These are phyloP conservation scores for Candida incommunis DNA, from an alignment of 805 yeast species.

Conservation along the genomic window DNA sequence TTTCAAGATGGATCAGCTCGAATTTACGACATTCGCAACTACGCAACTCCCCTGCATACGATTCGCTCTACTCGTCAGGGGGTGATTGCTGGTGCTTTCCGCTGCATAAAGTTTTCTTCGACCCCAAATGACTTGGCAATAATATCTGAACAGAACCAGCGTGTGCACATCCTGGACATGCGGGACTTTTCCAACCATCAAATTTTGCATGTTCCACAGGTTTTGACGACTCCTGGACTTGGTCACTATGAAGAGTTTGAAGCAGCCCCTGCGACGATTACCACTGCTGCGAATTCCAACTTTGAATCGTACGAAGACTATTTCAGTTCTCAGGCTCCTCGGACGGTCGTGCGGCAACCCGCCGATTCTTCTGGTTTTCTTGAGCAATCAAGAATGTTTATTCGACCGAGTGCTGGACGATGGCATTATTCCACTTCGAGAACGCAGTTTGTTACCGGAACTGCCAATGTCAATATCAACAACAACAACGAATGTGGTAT, in stretches of 20 bases:
- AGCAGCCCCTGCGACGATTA: background rate
- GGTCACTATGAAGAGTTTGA: background rate
- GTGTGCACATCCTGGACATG: slow-evolving; percentile 74
- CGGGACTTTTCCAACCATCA: slow-evolving; percentile 63
- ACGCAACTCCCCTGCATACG: slow-evolving; percentile 17
- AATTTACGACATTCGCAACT: slow-evolving; percentile 61
- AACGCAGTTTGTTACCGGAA: background rate
- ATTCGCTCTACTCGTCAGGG: slow-evolving; percentile 30
- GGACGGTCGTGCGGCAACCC: background rate
- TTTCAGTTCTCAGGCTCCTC: background rate
- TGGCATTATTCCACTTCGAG: background rate
- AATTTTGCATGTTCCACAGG: slow-evolving; percentile 31
- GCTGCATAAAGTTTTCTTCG: slow-evolving; percentile 47
- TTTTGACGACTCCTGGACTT: background rate
- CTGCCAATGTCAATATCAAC: background rate
- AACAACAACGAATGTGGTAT: slow-evolving; percentile 30
- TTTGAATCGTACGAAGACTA: background rate
- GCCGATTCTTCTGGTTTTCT: background rate
- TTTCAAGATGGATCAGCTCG: slow-evolving; percentile 78
- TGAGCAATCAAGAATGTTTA: background rate
- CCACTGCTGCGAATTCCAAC: background rate
- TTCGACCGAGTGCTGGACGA: background rate
- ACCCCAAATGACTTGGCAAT: slow-evolving; percentile 65
- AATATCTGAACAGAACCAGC: slow-evolving; percentile 71
- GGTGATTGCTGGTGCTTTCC: slow-evolving; percentile 46